A percentile compares a stretch with the other conserved stretches of the same genome.
Conservation (phyloP, 2,329 filamentous ascomycete species). For the Aspergillus brunneoviolaceus region DNA sequence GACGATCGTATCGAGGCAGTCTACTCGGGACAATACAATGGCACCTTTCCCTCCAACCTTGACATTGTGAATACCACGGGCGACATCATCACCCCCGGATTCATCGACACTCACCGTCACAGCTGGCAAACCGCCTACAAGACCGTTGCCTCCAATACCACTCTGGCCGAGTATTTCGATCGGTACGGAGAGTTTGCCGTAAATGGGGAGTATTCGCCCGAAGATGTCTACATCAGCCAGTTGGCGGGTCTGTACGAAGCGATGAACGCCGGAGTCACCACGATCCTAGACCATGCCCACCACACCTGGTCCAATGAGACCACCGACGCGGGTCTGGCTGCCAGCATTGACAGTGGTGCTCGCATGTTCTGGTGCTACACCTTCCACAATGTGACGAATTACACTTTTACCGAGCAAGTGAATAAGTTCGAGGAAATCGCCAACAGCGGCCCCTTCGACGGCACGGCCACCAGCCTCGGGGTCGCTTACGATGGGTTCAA, state of each 20-base stretch:
- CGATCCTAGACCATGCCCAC: too few relatives aligned
- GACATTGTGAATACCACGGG: not conserved
- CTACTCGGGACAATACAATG: not conserved
- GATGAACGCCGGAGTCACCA: too few relatives aligned
- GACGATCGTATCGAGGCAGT: not conserved
- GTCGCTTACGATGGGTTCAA: not conserved
- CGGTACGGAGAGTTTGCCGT: constrained; percentile 1
- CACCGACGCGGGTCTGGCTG: too few relatives aligned
- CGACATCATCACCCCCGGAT: constrained; percentile 44
- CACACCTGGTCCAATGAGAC: too few relatives aligned
- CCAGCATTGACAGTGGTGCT: constrained; percentile 50
- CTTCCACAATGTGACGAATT: constrained; percentile 36
- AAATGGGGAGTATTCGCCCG: constrained; percentile 37
- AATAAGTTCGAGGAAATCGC: not conserved
- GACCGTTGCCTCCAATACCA: constrained; percentile 54
- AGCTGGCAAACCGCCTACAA: constrained; percentile 58
- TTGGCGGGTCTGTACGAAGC: constrained; percentile 25
- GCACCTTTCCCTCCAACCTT: not conserved
- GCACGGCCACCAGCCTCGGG: not conserved
- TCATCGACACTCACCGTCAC: constrained; percentile 58
- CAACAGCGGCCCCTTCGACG: not conserved
- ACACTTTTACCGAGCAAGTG: not conserved
- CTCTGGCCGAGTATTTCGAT: constrained; percentile 49
- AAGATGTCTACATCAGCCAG: constrained; percentile 50
- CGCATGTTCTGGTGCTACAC: constrained; percentile 51